phyloP scores from a whole-genome alignment of 345 rosid species.

The Orychophragmus violaceus region DNA sequence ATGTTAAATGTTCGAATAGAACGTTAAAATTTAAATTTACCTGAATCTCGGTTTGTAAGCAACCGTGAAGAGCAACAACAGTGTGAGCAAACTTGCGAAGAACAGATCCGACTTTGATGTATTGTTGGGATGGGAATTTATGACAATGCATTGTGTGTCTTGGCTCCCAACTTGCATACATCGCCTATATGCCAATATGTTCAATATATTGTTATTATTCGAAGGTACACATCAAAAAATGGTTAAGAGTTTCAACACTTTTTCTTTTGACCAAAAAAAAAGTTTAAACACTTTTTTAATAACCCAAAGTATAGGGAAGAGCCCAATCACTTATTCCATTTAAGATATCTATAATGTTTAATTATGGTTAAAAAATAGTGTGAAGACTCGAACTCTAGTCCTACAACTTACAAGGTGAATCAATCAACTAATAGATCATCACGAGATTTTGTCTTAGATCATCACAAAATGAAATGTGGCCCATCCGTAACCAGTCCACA shows the following conservation, averaged over 20 bases:
- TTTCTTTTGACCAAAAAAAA: too few species aligned
- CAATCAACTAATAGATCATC: background rate
- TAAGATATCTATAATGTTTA: background rate
- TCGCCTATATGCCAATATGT: conserved; percentile 37
- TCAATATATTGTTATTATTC: background rate
- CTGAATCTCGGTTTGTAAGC: conserved; percentile 81
- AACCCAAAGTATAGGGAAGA: background rate
- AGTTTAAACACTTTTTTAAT: too few species aligned
- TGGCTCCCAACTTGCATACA: conserved; percentile 86
- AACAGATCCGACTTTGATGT: conserved; percentile 68
- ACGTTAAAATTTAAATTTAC: conserved; percentile 21
- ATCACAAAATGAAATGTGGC: too few species aligned
- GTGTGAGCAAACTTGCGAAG: conserved; percentile 79
- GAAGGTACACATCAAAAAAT: background rate
- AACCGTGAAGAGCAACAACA: conserved; percentile 81
- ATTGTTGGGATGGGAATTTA: conserved; percentile 63
- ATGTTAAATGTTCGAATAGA: background rate
- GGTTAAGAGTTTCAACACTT: background rate
- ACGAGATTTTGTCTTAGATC: too few species aligned
- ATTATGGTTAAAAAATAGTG: too few species aligned
- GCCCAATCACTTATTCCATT: background rate
- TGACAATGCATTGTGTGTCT: conserved; percentile 48
- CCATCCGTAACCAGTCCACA: too few species aligned
- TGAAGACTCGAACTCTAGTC: background rate
- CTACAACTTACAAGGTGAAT: background rate